phyloP scores from a whole-genome alignment of 306 rosid species.

The Styphnolobium japonicum region DNA sequence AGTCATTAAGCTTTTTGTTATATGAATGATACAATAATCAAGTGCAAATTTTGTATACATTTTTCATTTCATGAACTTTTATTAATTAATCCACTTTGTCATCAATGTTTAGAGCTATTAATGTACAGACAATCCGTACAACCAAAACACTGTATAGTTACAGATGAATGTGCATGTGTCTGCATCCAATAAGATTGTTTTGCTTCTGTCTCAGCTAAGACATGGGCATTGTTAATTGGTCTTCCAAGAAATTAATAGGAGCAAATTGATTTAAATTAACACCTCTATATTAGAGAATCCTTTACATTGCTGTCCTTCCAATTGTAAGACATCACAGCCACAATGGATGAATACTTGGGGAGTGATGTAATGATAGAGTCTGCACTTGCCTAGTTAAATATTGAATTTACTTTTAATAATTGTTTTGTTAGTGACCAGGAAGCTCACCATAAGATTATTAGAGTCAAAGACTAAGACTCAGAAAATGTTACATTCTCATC shows the following conservation, averaged over 20 bases:
- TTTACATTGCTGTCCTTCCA: not conserved
- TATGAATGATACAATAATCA: too few species aligned
- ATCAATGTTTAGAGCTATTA: too few species aligned
- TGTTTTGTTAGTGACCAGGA: not conserved
- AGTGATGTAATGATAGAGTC: too few species aligned
- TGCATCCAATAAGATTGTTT: too few species aligned
- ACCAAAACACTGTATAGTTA: not conserved
- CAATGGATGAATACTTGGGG: too few species aligned
- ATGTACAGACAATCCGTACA: not conserved
- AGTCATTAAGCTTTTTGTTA: too few species aligned
- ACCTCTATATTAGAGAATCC: not conserved
- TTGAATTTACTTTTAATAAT: too few species aligned
- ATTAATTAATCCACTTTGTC: not conserved
- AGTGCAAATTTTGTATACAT: not conserved
- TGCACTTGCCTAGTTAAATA: not conserved
- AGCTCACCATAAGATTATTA: too few species aligned
- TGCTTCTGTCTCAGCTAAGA: not conserved
- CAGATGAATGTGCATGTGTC: too few species aligned
- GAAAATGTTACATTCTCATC: too few species aligned
- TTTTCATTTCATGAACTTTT: not conserved
- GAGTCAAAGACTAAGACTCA: too few species aligned
- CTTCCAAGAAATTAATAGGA: not conserved
- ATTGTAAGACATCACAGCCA: not conserved
- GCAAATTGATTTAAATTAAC: not conserved
- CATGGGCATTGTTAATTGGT: not conserved